Conservation (phyloP, 257 asterid genomes). For the Scutellaria minor region DNA sequence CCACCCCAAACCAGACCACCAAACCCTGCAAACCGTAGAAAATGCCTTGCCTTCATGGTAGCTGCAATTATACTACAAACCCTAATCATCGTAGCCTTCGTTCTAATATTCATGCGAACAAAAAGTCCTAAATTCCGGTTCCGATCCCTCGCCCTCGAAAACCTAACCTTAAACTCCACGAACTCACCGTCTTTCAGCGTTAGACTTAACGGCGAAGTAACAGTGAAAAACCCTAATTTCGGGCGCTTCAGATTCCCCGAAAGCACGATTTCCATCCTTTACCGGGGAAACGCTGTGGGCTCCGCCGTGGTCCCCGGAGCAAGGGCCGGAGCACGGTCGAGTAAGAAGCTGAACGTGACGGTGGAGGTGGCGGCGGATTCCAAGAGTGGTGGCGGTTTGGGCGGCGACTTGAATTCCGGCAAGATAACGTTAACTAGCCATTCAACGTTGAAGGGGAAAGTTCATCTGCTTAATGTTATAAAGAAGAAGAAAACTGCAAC, state of each 20-base stretch:
- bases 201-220: conserved; percentile 27
- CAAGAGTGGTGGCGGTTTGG: neutral
- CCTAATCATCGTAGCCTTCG: too few species aligned
- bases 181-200: conserved; percentile 28
- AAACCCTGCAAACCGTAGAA: too few species aligned
- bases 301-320: conserved; percentile 11
- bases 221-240: conserved; percentile 32
- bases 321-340: conserved; percentile 22
- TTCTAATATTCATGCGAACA: too few species aligned
- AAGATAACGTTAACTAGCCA: conserved; percentile 31
- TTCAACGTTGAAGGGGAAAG: conserved; percentile 31
- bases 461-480: conserved; percentile 26
- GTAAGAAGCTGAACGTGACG: conserved; percentile 28
- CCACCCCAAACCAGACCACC: too few species aligned
- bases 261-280: conserved; percentile 14
- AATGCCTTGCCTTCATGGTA: too few species aligned
- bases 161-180: too few species aligned
- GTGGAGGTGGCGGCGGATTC: conserved; percentile 18
- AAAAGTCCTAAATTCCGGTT: too few species aligned
- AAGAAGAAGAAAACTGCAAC: conserved; percentile 34
- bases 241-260: conserved; percentile 36
- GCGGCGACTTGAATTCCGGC: conserved; percentile 33
- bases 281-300: conserved; percentile 34
- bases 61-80: too few species aligned
- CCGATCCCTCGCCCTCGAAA: too few species aligned